Base-by-base conservation (phyloP, 2,329 filamentous ascomycete genomes). In the Cercospora sp. region DNA sequence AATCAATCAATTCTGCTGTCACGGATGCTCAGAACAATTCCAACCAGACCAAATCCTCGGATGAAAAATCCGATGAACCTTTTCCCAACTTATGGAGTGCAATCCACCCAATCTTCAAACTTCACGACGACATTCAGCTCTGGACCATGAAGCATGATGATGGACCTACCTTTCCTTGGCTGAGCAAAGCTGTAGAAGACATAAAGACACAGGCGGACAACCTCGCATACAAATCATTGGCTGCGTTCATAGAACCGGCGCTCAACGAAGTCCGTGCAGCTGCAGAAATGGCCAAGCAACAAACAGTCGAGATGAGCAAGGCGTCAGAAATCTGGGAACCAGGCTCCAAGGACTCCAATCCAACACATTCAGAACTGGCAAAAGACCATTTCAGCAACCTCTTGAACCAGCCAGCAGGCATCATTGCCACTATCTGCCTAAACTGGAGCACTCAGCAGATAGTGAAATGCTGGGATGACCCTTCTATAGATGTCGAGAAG, bases 341-440 rank as follows among this genome's bases (percentile, higher is more conserved):
- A 30, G 57, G 91, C 4, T 95, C 92, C 91, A 91, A 87, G 26
- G 89, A 94, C 82, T 89, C 89, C 1, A 89, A 95, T 76, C 91
- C 91, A 8, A 94, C 91, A 1, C 91, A 94, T 80, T 93, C 90
- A 3, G 90, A 94, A 85, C 84, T 94, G 32, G 91, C 90, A 73
- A 94, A 94, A 81, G 91, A 94, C 71, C 91, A 94, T 77, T 94
- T 97, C 79, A 91, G 90, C 71, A 95, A 95, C 76, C 84, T 90
- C 45, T 85, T 97, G 68, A 97, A 97, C 78, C 93, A 96, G 77
- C 86, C 93, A 57, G 93, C 93, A 53, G 93, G 93, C 3, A 37
- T 59, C 55, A 59, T 59, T 21, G 55, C 55, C 28, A 59, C 55
- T 2, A 59, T 59, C 9, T 34, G 28, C n/a, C 5, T 37, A 12